A percentile compares a stretch with the other conserved stretches of the same genome.
Evolutionary conservation across 2,329 filamentous ascomycete species (phyloP).

Genomic region (Colletotrichum sp.): DNA sequence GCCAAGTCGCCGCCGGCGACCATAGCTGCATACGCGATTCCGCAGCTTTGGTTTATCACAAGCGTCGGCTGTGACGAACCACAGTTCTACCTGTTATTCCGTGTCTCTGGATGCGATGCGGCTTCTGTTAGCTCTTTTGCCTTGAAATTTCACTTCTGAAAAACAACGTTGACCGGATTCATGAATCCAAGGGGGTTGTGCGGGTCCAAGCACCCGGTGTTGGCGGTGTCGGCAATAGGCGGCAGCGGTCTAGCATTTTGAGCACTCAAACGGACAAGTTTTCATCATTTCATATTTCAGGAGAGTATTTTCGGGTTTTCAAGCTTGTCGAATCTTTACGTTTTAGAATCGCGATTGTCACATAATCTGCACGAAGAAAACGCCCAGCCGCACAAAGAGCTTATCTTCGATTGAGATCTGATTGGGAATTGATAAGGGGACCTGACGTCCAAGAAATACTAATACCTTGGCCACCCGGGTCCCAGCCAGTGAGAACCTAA

Average conservation of each 20-base stretch:
- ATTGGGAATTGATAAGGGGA: conserved; percentile 17
- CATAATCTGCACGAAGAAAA: neutral
- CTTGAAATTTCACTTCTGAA: neutral
- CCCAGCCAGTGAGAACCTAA: neutral
- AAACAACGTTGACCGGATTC: fast-evolving
- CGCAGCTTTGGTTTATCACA: neutral
- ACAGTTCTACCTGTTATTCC: fast-evolving
- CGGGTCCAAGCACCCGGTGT: neutral
- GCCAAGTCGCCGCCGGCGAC: neutral
- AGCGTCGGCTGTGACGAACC: neutral
- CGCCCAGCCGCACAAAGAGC: fast-evolving
- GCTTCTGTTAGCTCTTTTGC: neutral
- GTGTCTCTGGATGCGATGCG: neutral
- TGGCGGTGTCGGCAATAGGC: neutral
- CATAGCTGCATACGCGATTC: neutral
- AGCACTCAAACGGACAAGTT: neutral
- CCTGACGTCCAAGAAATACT: conserved; percentile 2
- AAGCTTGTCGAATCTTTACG: neutral
- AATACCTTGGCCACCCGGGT: conserved; percentile 3
- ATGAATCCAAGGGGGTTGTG: neutral
- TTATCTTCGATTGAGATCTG: neutral
- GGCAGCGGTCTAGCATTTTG: neutral
- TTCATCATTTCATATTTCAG: neutral
- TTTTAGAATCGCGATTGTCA: neutral
- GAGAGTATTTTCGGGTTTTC: neutral